Percentiles rank a stretch among this genome's conserved stretches.
Evolutionary conservation across 805 yeast species (phyloP).

Genomic region (Wickerhamiella alocasiicola): DNA sequence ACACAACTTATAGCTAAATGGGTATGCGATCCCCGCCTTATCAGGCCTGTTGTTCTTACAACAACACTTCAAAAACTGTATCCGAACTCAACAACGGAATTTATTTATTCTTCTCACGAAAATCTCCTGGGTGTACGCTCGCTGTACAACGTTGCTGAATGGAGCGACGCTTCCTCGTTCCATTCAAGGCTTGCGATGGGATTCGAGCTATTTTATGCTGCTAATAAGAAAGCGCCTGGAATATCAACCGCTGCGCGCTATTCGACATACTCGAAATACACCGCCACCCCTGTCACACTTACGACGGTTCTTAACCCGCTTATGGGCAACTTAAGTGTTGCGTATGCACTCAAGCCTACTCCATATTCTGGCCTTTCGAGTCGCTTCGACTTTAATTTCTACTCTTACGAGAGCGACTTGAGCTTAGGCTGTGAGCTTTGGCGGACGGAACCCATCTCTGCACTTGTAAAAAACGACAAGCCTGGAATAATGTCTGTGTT

Average conservation of each 20-base stretch:
- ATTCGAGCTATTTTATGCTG: conserved; percentile 80
- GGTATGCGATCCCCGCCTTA: conserved; percentile 50
- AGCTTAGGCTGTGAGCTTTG: conserved; percentile 80
- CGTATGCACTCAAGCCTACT: conserved; percentile 75
- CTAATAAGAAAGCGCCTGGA: conserved; percentile 76
- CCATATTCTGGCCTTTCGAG: conserved; percentile 62
- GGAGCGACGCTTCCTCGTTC: conserved; percentile 17
- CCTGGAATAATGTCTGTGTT: conserved; percentile 41
- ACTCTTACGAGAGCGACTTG: conserved; percentile 78
- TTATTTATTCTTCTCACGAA: conserved; percentile 73
- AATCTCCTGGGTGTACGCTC: conserved; percentile 70
- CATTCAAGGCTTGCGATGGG: conserved; percentile 60
- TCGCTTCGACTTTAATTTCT: conserved; percentile 76
- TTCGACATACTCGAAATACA: conserved; percentile 69
- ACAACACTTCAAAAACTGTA: conserved; percentile 13
- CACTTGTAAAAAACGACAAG: not conserved
- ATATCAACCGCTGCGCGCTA: conserved; percentile 74
- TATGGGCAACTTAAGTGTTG: conserved; percentile 76
- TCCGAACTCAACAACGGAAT: conserved; percentile 53
- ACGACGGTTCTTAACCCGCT: conserved; percentile 80
- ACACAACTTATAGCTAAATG: conserved; percentile 64
- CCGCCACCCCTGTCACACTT: conserved; percentile 82
- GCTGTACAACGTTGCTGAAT: conserved; percentile 49
- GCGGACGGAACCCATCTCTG: conserved; percentile 32
- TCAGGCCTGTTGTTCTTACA: conserved; percentile 37